Evolutionary conservation across 345 rosid species (phyloP), one percentile per base, ranked within the genome.

Genomic region (Linum lewisii): DNA sequence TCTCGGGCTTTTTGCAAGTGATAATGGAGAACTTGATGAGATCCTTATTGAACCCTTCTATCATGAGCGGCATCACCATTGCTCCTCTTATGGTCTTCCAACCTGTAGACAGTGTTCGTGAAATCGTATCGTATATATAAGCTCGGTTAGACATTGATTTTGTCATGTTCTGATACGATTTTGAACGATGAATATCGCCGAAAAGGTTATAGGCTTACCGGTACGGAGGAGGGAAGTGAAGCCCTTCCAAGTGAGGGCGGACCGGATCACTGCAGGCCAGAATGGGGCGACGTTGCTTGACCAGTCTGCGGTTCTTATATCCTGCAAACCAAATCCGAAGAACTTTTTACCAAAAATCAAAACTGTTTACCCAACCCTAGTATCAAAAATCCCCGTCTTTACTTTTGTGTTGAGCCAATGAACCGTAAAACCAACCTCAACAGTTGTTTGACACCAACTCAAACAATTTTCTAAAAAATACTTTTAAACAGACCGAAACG

Each of bases 201-300:
- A 37, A 50, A 23, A 58, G 15, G 19, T 38, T 32, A 54, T 3
- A 6, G 29, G 54, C 64, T 69, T 77, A 81, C 97, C 97, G 62
- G 79, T 80, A 19, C 82, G 79, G 42, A 86, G 68, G 47, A 91
- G 72, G 14, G 96, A 91, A 8, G 74, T 66, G 24, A 91, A 56
- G 23, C 95, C 98, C 29, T 86, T 91, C 96, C 95, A 91, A 2
- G 96, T 82, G 23, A 86, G 63, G 22, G 92, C 95, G 0, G 96
- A 84, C 56, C 74, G 77, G 37, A 88, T 73, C 54, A 88, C 98
- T 1, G 95, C 98, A 0, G 98, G 95, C 98, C 96, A 91, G 60
- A 91, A 88, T 21, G 98, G 96, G 9, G 96, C 88, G 8, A 91
- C 95, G 24, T 86, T 50, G 61, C 68, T 61, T 56, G 96, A 78